Evolutionary conservation across 345 rosid genomes (phyloP).

Genomic region (Pseudoturritis turrita): DNA sequence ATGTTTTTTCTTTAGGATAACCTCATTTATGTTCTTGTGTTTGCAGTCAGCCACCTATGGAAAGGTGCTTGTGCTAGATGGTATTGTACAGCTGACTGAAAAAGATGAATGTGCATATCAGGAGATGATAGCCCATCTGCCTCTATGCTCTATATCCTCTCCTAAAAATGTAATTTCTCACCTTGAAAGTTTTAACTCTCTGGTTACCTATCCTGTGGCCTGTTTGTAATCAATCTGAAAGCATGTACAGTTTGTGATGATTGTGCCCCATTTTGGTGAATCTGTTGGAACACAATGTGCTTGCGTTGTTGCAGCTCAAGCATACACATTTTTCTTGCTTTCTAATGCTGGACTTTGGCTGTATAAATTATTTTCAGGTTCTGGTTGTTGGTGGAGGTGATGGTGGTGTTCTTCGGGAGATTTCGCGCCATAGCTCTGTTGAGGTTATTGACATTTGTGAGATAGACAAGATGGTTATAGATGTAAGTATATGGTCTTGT

Average conservation of each 20-base stretch:
- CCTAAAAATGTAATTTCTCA: slow-evolving; percentile 62
- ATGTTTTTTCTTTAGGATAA: not conserved
- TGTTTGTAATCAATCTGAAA: not conserved
- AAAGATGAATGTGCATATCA: slow-evolving; percentile 97
- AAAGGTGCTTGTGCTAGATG: slow-evolving; percentile 97
- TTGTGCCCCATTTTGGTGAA: not conserved
- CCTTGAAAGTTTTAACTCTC: slow-evolving; percentile 4
- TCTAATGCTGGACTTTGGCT: not conserved
- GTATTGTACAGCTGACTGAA: slow-evolving; percentile 91
- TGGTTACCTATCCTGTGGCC: not conserved
- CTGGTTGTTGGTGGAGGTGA: slow-evolving; percentile 99
- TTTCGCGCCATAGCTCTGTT: slow-evolving; percentile 83
- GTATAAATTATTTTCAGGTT: slow-evolving; percentile 42
- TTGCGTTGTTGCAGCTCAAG: not conserved
- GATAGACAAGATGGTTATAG: slow-evolving; percentile 94
- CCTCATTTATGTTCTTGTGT: slow-evolving; percentile 10
- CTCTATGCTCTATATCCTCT: slow-evolving; percentile 79
- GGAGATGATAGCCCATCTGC: slow-evolving; percentile 98
- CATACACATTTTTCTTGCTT: not conserved
- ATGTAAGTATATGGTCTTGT: slow-evolving; percentile 48
- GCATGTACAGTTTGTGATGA: slow-evolving; percentile 2
- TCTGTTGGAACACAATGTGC: not conserved
- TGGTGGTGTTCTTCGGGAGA: slow-evolving; percentile 92
- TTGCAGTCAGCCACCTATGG: slow-evolving; percentile 84
- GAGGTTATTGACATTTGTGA: slow-evolving; percentile 92